These are phyloP conservation scores for Asterophora parasitica DNA, from an alignment of 768 basidiomycete species.

Conservation along the genomic window DNA sequence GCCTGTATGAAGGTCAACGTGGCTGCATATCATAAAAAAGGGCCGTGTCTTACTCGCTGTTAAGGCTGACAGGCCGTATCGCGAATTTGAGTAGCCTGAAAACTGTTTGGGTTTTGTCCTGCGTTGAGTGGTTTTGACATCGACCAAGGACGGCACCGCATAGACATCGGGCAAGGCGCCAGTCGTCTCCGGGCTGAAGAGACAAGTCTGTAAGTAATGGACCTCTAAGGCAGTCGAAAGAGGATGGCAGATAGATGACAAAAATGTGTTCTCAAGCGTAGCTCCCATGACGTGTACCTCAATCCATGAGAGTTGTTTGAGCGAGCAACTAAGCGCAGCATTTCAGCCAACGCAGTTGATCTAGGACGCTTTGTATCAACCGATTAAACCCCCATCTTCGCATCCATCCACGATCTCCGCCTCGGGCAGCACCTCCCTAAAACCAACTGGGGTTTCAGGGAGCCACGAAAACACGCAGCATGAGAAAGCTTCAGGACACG, in stretches of 20 bases:
- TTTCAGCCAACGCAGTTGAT: conserved; percentile 35
- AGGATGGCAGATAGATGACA: conserved; percentile 11
- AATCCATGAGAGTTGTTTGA: conserved; percentile 84
- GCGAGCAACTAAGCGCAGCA: conserved; percentile 38
- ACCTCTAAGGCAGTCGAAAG: conserved; percentile 10
- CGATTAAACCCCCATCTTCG: conserved; percentile 40
- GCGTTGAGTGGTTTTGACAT: conserved; percentile 45
- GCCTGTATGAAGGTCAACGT: conserved; percentile 24
- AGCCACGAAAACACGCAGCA: conserved; percentile 11
- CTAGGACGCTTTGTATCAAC: conserved; percentile 97
- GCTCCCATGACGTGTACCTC: conserved; percentile 75
- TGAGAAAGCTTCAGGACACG: conserved; percentile 16
- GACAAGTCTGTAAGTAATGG: conserved; percentile 4
- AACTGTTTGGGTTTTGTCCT: conserved; percentile 32
- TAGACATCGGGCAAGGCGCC: conserved; percentile 64
- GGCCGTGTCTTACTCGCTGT: conserved; percentile 51
- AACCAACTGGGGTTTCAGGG: conserved; percentile 62
- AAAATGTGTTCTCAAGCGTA: conserved; percentile 82
- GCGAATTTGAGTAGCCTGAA: conserved; percentile 84
- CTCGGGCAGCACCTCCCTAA: conserved; percentile 23
- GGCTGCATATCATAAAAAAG: not conserved
- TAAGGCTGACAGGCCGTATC: conserved; percentile 62
- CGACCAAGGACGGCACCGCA: conserved; percentile 84
- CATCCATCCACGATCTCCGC: conserved; percentile 19
- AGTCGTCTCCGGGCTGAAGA: conserved; percentile 53